Evolutionary conservation across 2,329 filamentous ascomycete species (phyloP).

Genomic region (Aureobasidium subglaciale): DNA sequence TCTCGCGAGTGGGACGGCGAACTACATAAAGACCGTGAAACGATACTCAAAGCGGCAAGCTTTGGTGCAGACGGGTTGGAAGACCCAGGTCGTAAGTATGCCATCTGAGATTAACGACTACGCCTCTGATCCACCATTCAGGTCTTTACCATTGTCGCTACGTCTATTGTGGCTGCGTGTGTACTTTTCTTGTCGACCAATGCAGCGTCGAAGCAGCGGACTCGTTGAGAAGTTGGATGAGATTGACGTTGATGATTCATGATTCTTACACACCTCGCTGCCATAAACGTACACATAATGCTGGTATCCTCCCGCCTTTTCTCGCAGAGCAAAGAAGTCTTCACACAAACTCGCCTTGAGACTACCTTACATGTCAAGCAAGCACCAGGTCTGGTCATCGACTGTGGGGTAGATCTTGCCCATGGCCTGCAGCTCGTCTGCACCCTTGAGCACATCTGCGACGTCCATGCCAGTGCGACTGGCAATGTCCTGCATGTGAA

Average conservation of each 20-base stretch:
- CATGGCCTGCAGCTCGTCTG: constrained; percentile 67
- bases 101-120: too few species aligned
- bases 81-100: constrained; percentile 68
- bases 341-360: not conserved
- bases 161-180: constrained; percentile 59
- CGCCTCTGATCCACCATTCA: constrained; percentile 26
- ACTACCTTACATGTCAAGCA: constrained; percentile 57
- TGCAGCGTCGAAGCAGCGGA: constrained; percentile 13
- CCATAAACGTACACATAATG: constrained; percentile 4
- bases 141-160: constrained; percentile 56
- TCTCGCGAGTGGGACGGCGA: constrained; percentile 68
- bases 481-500: constrained; percentile 74
- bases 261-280: not conserved
- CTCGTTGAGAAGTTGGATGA: constrained; percentile 4
- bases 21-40: constrained; percentile 78
- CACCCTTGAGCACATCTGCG: constrained; percentile 65
- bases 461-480: constrained; percentile 57
- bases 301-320: not conserved
- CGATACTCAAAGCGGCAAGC: constrained; percentile 73
- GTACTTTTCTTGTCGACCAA: constrained; percentile 51
- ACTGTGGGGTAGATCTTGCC: constrained; percentile 85
- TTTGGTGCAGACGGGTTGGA: constrained; percentile 88
- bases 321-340: not conserved
- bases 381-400: constrained; percentile 86
- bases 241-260: constrained; percentile 10